Conservation (phyloP, 208 protist genomes). For the Kentomonas sorsogonicus region DNA sequence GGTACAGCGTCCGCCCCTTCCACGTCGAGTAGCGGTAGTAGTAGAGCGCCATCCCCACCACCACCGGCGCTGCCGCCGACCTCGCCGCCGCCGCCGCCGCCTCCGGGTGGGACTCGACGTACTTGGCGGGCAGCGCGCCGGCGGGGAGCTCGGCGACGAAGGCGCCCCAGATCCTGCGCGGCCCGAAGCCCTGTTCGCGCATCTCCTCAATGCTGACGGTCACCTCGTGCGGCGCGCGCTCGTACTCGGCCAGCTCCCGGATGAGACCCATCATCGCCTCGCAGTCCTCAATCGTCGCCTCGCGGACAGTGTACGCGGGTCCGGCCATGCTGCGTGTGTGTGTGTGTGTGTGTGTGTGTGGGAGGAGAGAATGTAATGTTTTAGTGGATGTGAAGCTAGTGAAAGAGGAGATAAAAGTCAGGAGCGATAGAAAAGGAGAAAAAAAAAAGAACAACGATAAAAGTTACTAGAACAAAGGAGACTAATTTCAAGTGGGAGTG, state of each 20-base stretch:
- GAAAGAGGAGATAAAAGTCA: not conserved
- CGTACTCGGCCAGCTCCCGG: constrained; percentile 36
- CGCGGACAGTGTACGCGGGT: constrained; percentile 21
- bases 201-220: constrained; percentile 30
- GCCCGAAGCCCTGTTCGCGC: constrained; percentile 29
- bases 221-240: constrained; percentile 26
- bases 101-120: too few relatives aligned
- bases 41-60: constrained; percentile 48
- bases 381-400: not conserved
- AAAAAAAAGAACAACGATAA: not conserved
- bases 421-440: not conserved
- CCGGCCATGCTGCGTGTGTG: not conserved
- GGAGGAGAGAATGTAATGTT: not conserved
- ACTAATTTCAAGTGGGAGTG: too few relatives aligned
- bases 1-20: constrained; percentile 43
- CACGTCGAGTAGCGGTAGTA: constrained; percentile 56
- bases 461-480: too few relatives aligned
- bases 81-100: too few relatives aligned
- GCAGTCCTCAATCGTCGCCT: constrained; percentile 21
- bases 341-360: not conserved
- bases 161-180: constrained; percentile 26
- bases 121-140: too few relatives aligned
- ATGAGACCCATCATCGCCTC: constrained; percentile 32
- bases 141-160: constrained; percentile 31
- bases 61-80: constrained; percentile 10